Evolutionary conservation across 371 early-diverging fungal species (phyloP).

Genomic region (Mucor circinelloides): DNA sequence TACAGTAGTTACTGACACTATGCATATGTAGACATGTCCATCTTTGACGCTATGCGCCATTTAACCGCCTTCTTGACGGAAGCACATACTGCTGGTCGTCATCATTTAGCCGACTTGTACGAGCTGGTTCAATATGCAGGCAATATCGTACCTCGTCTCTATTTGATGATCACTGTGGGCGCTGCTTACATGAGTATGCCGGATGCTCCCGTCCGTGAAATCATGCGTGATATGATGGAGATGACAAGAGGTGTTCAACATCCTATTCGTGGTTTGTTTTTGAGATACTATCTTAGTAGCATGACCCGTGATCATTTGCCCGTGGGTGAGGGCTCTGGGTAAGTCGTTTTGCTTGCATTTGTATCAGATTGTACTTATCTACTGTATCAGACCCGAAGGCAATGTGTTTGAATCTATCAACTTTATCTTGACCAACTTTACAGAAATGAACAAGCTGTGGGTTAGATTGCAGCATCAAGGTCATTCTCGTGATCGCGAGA

Average conservation of each 20-base stretch:
- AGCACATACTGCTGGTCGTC: slow-evolving; percentile 80
- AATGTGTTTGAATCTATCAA: slow-evolving; percentile 87
- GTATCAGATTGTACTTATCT: not conserved
- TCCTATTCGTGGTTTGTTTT: slow-evolving; percentile 93
- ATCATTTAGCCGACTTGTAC: slow-evolving; percentile 94
- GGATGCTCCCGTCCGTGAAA: slow-evolving; percentile 88
- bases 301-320: slow-evolving; percentile 92
- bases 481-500: slow-evolving; percentile 86
- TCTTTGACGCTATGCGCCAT: slow-evolving; percentile 93
- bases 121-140: slow-evolving; percentile 97
- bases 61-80: slow-evolving; percentile 85
- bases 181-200: slow-evolving; percentile 88
- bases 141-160: slow-evolving; percentile 95
- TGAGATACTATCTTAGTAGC: slow-evolving; percentile 90
- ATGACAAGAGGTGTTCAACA: slow-evolving; percentile 98
- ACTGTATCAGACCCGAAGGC: slow-evolving; percentile 67
- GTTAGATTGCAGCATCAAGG: slow-evolving; percentile 95
- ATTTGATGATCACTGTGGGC: slow-evolving; percentile 97
- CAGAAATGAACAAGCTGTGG: slow-evolving; percentile 98
- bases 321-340: slow-evolving; percentile 56
- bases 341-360: slow-evolving; percentile 14
- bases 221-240: slow-evolving; percentile 97
- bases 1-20: not conserved
- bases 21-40: slow-evolving; percentile 80
- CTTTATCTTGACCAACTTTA: slow-evolving; percentile 92